phyloP scores from a whole-genome alignment of 2,329 filamentous ascomycete genomes.

The Arthrobotrys megalospora region DNA sequence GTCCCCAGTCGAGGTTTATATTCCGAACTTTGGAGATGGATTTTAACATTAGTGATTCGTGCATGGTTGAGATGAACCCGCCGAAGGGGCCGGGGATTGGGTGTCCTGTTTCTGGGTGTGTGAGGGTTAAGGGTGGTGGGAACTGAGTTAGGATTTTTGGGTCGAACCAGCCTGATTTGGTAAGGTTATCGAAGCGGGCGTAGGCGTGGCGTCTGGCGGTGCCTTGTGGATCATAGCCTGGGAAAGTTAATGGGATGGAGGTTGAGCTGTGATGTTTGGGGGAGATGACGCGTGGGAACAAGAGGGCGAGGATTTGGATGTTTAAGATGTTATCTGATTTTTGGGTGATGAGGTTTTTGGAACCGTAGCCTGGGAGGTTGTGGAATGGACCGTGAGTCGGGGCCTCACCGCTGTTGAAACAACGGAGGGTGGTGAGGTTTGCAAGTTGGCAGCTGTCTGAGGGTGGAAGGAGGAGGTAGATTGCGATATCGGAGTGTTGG shows the following conservation, averaged over 20 bases:
- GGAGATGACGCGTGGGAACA: constrained; percentile 28
- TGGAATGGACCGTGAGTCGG: constrained; percentile 55
- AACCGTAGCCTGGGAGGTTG: constrained; percentile 55
- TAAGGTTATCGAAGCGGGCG: constrained; percentile 13
- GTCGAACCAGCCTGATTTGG: constrained; percentile 41
- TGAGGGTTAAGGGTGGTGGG: constrained; percentile 33
- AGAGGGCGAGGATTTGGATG: constrained; percentile 45
- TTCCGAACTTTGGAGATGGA: constrained; percentile 12
- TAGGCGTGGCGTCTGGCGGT: neutral
- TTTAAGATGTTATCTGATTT: constrained; percentile 57
- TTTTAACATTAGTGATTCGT: constrained; percentile 45
- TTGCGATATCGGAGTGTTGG: constrained; percentile 52
- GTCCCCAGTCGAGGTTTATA: constrained; percentile 40
- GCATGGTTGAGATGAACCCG: constrained; percentile 35
- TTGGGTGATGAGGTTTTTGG: constrained; percentile 43
- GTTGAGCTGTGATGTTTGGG: constrained; percentile 14
- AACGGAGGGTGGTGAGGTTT: constrained; percentile 16
- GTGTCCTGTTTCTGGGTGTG: constrained; percentile 4
- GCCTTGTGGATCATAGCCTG: neutral
- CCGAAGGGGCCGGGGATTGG: constrained; percentile 40
- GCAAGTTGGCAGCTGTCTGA: neutral
- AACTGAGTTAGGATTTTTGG: neutral
- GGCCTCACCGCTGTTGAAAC: constrained; percentile 44
- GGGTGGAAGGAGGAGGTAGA: constrained; percentile 49
- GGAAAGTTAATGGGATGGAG: constrained; percentile 25